Percentiles rank a stretch among this genome's conserved stretches.
These are phyloP conservation scores for Emmonsia crescens DNA, from an alignment of 2,329 filamentous ascomycete species.

Conservation along the genomic window DNA sequence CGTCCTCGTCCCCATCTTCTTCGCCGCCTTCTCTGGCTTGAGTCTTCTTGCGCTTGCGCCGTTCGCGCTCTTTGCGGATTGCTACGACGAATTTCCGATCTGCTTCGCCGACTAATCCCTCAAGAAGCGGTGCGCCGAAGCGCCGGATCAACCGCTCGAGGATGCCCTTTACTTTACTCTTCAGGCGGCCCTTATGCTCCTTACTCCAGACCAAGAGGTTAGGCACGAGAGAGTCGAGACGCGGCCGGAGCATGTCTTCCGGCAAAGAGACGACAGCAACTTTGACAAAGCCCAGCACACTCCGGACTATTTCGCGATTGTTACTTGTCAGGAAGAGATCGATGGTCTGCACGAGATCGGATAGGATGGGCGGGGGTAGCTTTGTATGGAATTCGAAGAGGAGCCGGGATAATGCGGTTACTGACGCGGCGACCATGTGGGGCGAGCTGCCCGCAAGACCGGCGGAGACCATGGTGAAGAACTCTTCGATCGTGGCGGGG, in stretches of 20 bases:
- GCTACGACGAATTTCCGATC: slow-evolving; percentile 87
- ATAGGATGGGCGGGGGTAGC: slow-evolving; percentile 58
- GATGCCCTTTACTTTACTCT: slow-evolving; percentile 96
- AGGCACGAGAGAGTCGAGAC: slow-evolving; percentile 66
- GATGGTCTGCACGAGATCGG: slow-evolving; percentile 85
- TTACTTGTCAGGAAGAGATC: slow-evolving; percentile 93
- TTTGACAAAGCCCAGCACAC: slow-evolving; percentile 91
- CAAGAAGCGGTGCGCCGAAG: slow-evolving; percentile 73
- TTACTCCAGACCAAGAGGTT: slow-evolving; percentile 94
- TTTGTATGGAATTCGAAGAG: slow-evolving; percentile 77
- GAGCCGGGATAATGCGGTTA: slow-evolving; percentile 86
- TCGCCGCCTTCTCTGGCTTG: slow-evolving; percentile 49
- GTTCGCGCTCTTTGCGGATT: slow-evolving; percentile 89
- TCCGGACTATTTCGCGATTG: slow-evolving; percentile 92
- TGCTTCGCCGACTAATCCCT: slow-evolving; percentile 68
- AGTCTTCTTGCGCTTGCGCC: slow-evolving; percentile 81
- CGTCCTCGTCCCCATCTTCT: slow-evolving; percentile 43
- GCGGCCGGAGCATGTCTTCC: slow-evolving; percentile 63
- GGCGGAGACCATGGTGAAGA: slow-evolving; percentile 95
- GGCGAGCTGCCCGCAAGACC: slow-evolving; percentile 86
- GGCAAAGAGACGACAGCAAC: slow-evolving; percentile 84
- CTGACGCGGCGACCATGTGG: slow-evolving; percentile 96
- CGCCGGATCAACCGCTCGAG: slow-evolving; percentile 86
- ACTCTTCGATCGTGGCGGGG: slow-evolving; percentile 79
- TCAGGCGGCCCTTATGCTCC: slow-evolving; percentile 96